phyloP scores from a whole-genome alignment of 371 early-diverging fungal species.

The Parasitella parasitica region DNA sequence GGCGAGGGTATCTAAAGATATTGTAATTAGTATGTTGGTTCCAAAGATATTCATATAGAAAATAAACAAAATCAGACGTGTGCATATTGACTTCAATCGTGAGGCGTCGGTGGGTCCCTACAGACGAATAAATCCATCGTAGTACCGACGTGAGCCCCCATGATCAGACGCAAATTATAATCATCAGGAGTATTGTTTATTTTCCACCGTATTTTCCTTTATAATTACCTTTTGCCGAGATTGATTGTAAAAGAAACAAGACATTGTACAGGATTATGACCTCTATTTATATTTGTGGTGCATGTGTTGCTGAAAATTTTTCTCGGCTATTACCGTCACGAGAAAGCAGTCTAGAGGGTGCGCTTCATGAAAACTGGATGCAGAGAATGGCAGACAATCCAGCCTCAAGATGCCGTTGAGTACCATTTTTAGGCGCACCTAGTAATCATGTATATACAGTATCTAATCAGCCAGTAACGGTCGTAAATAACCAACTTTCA shows the following conservation, averaged over 20 bases:
- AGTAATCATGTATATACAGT: too few relatives aligned
- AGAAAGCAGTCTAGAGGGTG: not conserved
- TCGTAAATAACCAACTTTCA: too few relatives aligned
- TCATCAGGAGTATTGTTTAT: conserved; percentile 6
- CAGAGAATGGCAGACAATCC: too few relatives aligned
- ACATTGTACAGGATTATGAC: not conserved
- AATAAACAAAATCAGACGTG: conserved; percentile 16
- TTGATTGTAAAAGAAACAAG: not conserved
- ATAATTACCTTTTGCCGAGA: not conserved
- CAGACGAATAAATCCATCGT: conserved; percentile 4
- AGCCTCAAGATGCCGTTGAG: too few relatives aligned
- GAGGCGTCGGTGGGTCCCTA: conserved; percentile 24
- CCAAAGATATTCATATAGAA: not conserved
- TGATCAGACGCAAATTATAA: conserved; percentile 26
- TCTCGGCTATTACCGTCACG: not conserved
- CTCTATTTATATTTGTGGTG: not conserved
- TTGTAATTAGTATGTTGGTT: not conserved
- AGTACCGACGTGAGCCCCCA: conserved; percentile 20
- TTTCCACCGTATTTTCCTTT: not conserved
- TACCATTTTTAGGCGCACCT: too few relatives aligned
- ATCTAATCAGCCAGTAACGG: too few relatives aligned
- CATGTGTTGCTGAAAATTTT: not conserved
- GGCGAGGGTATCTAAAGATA: not conserved
- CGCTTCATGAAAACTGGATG: not conserved
- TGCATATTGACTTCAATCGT: conserved; percentile 17